Evolutionary conservation across 2,329 filamentous ascomycete genomes (phyloP).

Genomic region (Penicillium sp.): DNA sequence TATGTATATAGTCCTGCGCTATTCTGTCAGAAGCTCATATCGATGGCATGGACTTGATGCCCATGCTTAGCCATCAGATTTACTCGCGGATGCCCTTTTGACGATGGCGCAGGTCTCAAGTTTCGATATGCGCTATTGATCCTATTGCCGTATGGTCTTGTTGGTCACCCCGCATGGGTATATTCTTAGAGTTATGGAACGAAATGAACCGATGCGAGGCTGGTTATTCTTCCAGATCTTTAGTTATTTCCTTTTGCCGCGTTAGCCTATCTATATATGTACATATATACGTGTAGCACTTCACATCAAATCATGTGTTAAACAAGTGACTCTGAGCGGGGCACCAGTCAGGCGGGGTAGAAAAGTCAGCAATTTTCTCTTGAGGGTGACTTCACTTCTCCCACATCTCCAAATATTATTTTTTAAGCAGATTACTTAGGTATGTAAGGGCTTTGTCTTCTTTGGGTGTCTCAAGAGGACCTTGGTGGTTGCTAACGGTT

Average conservation of each 20-base stretch:
- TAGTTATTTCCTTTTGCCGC: neutral
- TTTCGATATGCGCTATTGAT: neutral
- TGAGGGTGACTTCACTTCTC: neutral
- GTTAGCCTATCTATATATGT: neutral
- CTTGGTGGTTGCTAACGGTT: neutral
- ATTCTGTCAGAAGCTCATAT: no score
- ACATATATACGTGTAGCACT: no score
- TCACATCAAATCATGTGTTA: neutral
- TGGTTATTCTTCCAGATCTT: neutral
- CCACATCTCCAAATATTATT: neutral
- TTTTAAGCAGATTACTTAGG: neutral
- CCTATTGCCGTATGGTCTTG: neutral
- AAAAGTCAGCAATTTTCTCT: constrained; percentile 10
- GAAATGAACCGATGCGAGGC: neutral
- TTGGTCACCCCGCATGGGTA: neutral
- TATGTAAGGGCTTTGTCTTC: neutral
- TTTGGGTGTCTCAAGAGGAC: neutral
- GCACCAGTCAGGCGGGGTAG: constrained; percentile 10
- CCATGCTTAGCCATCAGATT: no score
- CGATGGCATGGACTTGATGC: no score
- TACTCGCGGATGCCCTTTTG: neutral
- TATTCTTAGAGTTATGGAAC: neutral
- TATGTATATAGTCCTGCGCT: no score
- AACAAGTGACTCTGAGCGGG: neutral
- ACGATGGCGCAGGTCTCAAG: neutral